A percentile compares a stretch with the other conserved stretches of the same genome.
phyloP scores from a whole-genome alignment of 2,329 filamentous ascomycete species.

The Botrytis fragariae region DNA sequence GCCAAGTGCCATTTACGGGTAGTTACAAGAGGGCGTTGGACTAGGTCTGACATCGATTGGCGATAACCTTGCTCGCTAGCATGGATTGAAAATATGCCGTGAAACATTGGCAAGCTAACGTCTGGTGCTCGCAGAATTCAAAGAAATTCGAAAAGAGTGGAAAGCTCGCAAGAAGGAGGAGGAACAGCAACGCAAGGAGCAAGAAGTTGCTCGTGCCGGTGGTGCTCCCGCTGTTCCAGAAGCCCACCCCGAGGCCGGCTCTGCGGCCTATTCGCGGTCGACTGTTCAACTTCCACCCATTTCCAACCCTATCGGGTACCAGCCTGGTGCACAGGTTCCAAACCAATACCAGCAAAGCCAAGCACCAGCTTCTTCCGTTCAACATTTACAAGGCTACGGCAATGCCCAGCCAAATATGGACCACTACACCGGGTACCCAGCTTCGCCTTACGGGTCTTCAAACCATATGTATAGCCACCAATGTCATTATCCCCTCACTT shows the following conservation, averaged over 20 bases:
- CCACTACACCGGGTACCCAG: conserved; percentile 54
- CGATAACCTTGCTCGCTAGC: conserved; percentile 43
- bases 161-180: conserved; percentile 99
- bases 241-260: conserved; percentile 52
- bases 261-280: conserved; percentile 49
- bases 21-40: conserved; percentile 45
- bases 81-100: conserved; percentile 40
- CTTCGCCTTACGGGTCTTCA: conserved; percentile 53
- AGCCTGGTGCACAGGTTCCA: conserved; percentile 54
- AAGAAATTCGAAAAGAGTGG: conserved; percentile 98
- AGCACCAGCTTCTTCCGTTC: conserved; percentile 52
- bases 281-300: conserved; percentile 65
- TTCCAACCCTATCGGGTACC: conserved; percentile 59
- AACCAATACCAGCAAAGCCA: conserved; percentile 19
- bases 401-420: conserved; percentile 32
- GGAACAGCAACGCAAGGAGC: conserved; percentile 82
- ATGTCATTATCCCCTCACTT: conserved; percentile 44
- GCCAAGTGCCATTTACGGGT: conserved; percentile 19
- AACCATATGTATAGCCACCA: conserved; percentile 57
- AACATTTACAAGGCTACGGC: conserved; percentile 57
- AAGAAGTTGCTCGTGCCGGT: conserved; percentile 73
- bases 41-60: conserved; percentile 51
- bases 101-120: conserved; percentile 34
- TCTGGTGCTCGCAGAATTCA: conserved; percentile 65
- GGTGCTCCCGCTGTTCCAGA: conserved; percentile 57